These are phyloP conservation scores for Camelina sativa DNA, from an alignment of 345 rosid genomes.

Conservation along the genomic window DNA sequence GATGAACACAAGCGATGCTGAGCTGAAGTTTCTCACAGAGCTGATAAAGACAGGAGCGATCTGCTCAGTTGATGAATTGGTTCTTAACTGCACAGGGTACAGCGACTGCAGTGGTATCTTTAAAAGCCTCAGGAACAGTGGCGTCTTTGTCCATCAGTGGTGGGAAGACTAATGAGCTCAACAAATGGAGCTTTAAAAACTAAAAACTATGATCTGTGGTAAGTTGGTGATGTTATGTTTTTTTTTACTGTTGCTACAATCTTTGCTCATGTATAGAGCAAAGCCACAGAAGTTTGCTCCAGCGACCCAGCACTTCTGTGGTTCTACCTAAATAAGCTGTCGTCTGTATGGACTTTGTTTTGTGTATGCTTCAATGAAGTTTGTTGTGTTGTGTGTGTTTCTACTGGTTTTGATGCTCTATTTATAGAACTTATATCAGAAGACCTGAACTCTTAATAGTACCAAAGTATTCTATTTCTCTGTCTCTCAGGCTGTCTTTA, in stretches of 20 bases:
- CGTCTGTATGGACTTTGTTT: conserved; percentile 35
- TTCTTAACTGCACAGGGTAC: conserved; percentile 61
- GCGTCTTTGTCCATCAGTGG: conserved; percentile 92
- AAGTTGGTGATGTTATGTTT: conserved; percentile 13
- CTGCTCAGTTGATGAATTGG: conserved; percentile 79
- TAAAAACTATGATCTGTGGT: conserved; percentile 17
- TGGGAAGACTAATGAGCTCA: conserved; percentile 57
- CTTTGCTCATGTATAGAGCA: conserved; percentile 36
- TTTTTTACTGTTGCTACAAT: conserved; percentile 5
- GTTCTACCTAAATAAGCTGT: conserved; percentile 42
- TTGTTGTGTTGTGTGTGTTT: conserved; percentile 39
- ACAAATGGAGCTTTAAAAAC: conserved; percentile 27
- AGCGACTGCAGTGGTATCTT: conserved; percentile 57
- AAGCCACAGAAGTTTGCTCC: conserved; percentile 38
- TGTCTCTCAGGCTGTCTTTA: conserved; percentile 33
- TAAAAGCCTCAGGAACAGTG: conserved; percentile 67
- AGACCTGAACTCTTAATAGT: too few species aligned
- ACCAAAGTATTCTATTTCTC: background rate
- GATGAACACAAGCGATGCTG: conserved; percentile 69
- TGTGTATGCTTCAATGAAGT: conserved; percentile 37
- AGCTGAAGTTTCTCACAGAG: conserved; percentile 61
- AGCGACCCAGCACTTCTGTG: conserved; percentile 36
- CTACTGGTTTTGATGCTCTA: conserved; percentile 15
- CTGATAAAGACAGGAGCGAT: conserved; percentile 69
- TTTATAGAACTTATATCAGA: conserved; percentile 12